phyloP scores from a whole-genome alignment of 2,329 filamentous ascomycete species.

The Colletotrichum sojae region DNA sequence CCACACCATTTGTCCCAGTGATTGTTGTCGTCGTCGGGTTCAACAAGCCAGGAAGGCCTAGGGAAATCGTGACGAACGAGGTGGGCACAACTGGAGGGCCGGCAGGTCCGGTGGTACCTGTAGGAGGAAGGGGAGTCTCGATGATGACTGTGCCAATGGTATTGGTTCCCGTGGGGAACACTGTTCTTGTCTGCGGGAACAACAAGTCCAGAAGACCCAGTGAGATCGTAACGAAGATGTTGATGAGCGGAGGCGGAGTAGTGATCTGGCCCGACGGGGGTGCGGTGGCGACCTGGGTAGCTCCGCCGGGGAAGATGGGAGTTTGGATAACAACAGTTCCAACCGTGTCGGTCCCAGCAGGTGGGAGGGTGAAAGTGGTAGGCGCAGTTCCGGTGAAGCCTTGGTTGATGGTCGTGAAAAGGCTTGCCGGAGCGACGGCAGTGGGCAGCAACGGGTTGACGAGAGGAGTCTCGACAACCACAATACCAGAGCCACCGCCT shows the following conservation, averaged over 20 bases:
- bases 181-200: neutral
- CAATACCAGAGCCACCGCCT: constrained; percentile 29
- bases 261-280: neutral
- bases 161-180: neutral
- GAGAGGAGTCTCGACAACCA: constrained; percentile 35
- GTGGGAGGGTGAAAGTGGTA: constrained; percentile 25
- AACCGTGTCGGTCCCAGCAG: constrained; percentile 8
- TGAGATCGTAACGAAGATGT: neutral
- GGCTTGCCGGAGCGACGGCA: neutral
- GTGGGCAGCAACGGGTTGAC: neutral
- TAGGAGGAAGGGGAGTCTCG: neutral
- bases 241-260: neutral
- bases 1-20: neutral
- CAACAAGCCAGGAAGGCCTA: neutral
- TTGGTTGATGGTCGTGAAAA: constrained; percentile 27
- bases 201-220: neutral
- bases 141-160: constrained; percentile 22
- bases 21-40: neutral
- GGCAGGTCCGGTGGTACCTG: neutral
- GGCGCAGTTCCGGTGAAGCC: constrained; percentile 29
- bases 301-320: constrained; percentile 24
- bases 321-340: constrained; percentile 37
- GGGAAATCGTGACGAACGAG: neutral
- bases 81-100: neutral
- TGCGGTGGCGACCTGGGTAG: no score